phyloP scores from a whole-genome alignment of 208 protist genomes.

The Leishmania mexicana region DNA sequence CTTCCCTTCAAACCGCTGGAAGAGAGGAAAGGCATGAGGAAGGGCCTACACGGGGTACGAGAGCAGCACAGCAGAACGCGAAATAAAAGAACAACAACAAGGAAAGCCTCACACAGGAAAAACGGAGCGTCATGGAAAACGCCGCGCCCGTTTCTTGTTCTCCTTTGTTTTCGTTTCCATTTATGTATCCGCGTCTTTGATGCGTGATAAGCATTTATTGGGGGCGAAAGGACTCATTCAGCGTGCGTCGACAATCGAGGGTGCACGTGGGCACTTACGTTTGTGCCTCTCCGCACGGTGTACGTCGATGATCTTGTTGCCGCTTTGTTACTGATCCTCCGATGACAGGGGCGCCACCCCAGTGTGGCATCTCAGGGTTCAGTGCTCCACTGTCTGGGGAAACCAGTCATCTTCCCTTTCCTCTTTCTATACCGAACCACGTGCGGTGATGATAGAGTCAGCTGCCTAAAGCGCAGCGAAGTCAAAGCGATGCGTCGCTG shows the following conservation, averaged over 20 bases:
- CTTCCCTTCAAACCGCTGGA: not conserved
- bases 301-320: not conserved
- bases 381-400: not conserved
- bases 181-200: constrained; percentile 7
- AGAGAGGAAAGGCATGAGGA: not conserved
- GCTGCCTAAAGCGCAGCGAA: not conserved
- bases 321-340: not conserved
- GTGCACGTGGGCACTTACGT: not conserved
- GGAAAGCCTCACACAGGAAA: not conserved
- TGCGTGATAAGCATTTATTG: not conserved
- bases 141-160: constrained; percentile 1
- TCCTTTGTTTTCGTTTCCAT: constrained; percentile 6
- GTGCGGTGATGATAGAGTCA: not conserved
- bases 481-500: not conserved
- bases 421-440: not conserved
- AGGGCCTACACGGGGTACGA: not conserved
- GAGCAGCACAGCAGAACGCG: not conserved
- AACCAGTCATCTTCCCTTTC: too few relatives aligned
- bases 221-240: not conserved
- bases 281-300: not conserved
- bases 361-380: not conserved
- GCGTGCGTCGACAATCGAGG: not conserved
- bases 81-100: not conserved
- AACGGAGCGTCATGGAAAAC: not conserved
- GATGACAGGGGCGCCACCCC: not conserved